Evolutionary conservation across 805 yeast species (phyloP).

Genomic region (Torulaspora franciscae): DNA sequence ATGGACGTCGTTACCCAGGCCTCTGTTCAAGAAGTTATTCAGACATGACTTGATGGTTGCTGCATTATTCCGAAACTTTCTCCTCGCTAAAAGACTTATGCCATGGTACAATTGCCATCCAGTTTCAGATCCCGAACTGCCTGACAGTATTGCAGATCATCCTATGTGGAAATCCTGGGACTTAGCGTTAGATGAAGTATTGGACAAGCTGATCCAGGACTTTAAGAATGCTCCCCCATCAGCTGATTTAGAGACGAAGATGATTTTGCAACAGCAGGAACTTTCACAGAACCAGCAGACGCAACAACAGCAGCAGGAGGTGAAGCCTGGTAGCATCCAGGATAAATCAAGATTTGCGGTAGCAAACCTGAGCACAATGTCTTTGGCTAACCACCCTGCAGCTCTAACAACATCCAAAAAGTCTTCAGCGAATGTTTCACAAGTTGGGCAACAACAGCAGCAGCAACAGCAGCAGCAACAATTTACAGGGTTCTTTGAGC

Average conservation of each 20-base stretch:
- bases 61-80: slow-evolving; percentile 86
- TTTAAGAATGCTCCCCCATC: slow-evolving; percentile 35
- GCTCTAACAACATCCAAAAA: slow-evolving; percentile 11
- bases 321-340: slow-evolving; percentile 23
- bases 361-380: slow-evolving; percentile 37
- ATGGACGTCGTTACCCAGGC: slow-evolving; percentile 87
- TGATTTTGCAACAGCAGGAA: slow-evolving; percentile 27
- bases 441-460: slow-evolving; percentile 19
- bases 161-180: slow-evolving; percentile 99
- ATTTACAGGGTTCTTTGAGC: slow-evolving; percentile 92
- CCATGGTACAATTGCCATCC: slow-evolving; percentile 92
- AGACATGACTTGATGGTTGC: slow-evolving; percentile 97
- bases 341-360: slow-evolving; percentile 31
- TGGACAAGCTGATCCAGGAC: slow-evolving; percentile 59
- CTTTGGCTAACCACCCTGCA: slow-evolving; percentile 31
- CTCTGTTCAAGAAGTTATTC: slow-evolving; percentile 81
- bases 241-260: slow-evolving; percentile 27
- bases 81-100: slow-evolving; percentile 90
- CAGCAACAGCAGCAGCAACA: slow-evolving; percentile 49
- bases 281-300: slow-evolving; percentile 17
- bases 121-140: slow-evolving; percentile 86
- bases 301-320: slow-evolving; percentile 15
- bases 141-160: slow-evolving; percentile 73
- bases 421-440: slow-evolving; percentile 13
- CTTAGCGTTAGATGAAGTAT: slow-evolving; percentile 88